Base-by-base conservation (phyloP, 768 basidiomycete species). In the Kwoniella dejecticola region DNA sequence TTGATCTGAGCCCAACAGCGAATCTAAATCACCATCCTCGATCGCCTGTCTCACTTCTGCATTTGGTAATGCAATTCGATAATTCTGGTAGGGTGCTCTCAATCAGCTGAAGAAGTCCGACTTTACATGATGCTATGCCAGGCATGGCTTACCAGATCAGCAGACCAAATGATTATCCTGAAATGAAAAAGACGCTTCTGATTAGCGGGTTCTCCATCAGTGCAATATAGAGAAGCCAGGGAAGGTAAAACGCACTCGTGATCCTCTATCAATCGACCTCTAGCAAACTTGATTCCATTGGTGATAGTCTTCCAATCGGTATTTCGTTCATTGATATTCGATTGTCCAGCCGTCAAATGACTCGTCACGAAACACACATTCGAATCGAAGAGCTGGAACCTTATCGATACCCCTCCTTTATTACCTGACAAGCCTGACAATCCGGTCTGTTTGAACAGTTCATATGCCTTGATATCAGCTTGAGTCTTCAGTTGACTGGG, bases 351-450 rank as follows among this genome's bases (percentile, higher is more conserved):
- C 15, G 96, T 94, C 41, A 98, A 84, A 79, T 98, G 96, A 3
- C 91, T 91, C 8, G 95, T 97, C 64, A 99, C 77, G 80, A 98
- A 94, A 80, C 96, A 99, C 71, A 97, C 88, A 57, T 85, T 89
- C 8, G 94, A 90, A 73, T 94, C 92, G 67, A 89, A 84, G 70
- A 90, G 91, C 27, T 98, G 90, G 52, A 99, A 81, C 12, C 96
- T 88, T 65, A 99, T 91, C 5, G 88, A 93, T 12, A 95, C 90
- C 1, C 92, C 96, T 19, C 96, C 96, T 81, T 99, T 78, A 57
- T 78, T 77, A 17, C 77, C 96, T 0, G 92, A 92, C 86, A 98
- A 92, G 12, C 96, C 96, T 31, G 79, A 76, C 31, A 83, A 62
- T 2, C 82, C 82, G 10, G 82, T 83, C 82, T 82, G 62, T 45